phyloP scores from a whole-genome alignment of 306 rosid species.

The Adenanthera pavonina region DNA sequence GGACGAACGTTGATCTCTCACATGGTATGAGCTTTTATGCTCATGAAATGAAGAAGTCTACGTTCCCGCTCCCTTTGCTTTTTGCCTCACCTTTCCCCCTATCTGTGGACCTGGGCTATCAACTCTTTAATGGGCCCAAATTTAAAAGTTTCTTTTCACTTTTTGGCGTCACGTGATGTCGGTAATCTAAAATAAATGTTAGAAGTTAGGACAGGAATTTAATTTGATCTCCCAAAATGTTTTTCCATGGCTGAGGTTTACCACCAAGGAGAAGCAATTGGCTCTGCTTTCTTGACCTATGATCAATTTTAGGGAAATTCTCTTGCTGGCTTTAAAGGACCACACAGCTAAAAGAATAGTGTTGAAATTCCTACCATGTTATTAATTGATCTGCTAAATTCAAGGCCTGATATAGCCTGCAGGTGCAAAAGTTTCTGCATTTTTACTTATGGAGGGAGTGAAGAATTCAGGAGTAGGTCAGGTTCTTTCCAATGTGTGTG shows the following conservation, averaged over 20 bases:
- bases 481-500: background rate
- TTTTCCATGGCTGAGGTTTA: slow-evolving; percentile 13
- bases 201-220: background rate
- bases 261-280: slow-evolving; percentile 14
- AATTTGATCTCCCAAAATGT: slow-evolving; percentile 26
- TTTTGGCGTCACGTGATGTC: slow-evolving; percentile 15
- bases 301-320: slow-evolving; percentile 7
- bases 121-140: background rate
- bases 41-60: background rate
- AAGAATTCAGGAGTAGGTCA: background rate
- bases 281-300: slow-evolving; percentile 1
- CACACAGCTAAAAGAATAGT: background rate
- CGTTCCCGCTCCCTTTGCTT: background rate
- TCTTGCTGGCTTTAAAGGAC: background rate
- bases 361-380: slow-evolving; percentile 26
- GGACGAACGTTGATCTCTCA: background rate
- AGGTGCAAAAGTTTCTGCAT: background rate
- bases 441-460: background rate
- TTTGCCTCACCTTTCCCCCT: background rate
- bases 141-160: background rate
- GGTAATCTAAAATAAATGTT: background rate
- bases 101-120: background rate
- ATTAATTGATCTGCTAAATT: slow-evolving; percentile 24
- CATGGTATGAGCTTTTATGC: slow-evolving; percentile 9
- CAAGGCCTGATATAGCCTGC: background rate